Evolutionary conservation across 495 filamentous ascomycete genomes (phyloP).

Genomic region (Lindgomyces ingoldianus): DNA sequence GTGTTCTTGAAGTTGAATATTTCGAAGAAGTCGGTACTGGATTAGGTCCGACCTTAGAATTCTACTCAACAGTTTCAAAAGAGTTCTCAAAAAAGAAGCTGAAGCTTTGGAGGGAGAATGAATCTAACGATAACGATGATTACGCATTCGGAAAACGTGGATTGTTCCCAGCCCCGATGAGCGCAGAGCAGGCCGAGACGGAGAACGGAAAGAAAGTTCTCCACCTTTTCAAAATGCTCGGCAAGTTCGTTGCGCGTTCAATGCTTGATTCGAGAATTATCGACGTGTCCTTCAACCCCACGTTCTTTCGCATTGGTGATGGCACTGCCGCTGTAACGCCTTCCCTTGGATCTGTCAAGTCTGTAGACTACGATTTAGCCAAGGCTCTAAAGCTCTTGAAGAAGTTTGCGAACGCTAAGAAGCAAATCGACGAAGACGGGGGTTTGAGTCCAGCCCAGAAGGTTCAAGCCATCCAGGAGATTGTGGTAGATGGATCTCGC

Average conservation of each 20-base stretch:
- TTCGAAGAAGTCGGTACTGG: conserved; percentile 99
- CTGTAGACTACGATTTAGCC: conserved; percentile 84
- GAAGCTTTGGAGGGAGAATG: conserved; percentile 93
- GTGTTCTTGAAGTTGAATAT: conserved; percentile 96
- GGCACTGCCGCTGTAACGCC: conserved; percentile 71
- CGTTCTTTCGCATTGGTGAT: conserved; percentile 93
- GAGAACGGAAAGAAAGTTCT: conserved; percentile 81
- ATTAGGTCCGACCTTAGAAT: conserved; percentile 93
- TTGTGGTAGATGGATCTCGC: conserved; percentile 68
- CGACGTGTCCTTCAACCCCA: conserved; percentile 95
- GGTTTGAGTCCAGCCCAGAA: conserved; percentile 67
- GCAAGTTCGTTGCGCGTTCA: conserved; percentile 95
- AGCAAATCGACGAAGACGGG: conserved; percentile 70
- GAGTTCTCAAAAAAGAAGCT: conserved; percentile 97
- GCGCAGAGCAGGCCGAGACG: conserved; percentile 68
- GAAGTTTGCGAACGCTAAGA: conserved; percentile 81
- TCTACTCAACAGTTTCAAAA: conserved; percentile 96
- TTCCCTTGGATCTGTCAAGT: conserved; percentile 87
- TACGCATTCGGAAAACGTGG: conserved; percentile 85
- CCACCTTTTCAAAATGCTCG: conserved; percentile 87
- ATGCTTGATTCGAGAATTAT: conserved; percentile 99
- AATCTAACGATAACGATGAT: conserved; percentile 71
- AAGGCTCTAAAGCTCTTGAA: conserved; percentile 84
- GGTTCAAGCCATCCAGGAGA: conserved; percentile 62
- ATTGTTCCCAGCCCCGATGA: conserved; percentile 91